A percentile compares a stretch with the other conserved stretches of the same genome.
phyloP scores from a whole-genome alignment of 257 asterid species.

The Gardenia jasminoides region DNA sequence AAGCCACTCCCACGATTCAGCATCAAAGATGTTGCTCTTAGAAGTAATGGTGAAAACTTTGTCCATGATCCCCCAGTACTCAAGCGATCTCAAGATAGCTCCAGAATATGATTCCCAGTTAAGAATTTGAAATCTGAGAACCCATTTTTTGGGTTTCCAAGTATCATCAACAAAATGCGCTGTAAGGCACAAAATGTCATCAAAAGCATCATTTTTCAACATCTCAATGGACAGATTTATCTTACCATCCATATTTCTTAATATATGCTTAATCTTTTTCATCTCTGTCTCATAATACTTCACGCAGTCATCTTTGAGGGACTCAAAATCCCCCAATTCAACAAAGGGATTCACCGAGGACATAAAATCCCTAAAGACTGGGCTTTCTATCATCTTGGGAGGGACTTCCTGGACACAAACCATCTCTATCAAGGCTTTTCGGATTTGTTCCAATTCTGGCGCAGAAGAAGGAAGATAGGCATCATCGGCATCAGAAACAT shows the following conservation, averaged over 20 bases:
- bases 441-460: too few relatives aligned
- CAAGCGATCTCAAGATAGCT: background rate
- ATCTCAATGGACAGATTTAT: constrained; percentile 18
- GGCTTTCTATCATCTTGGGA: too few relatives aligned
- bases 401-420: too few relatives aligned
- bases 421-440: too few relatives aligned
- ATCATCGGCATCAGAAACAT: too few relatives aligned
- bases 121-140: background rate
- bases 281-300: constrained; percentile 14
- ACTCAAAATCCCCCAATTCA: too few relatives aligned
- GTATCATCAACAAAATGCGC: constrained; percentile 24
- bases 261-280: background rate
- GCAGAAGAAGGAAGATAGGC: too few relatives aligned
- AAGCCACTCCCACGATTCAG: background rate
- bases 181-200: constrained; percentile 9
- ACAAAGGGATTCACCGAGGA: too few relatives aligned
- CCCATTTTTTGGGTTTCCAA: constrained; percentile 22
- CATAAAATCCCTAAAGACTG: too few relatives aligned
- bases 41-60: background rate
- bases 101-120: too few relatives aligned
- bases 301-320: constrained; percentile 11
- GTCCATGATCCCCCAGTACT: background rate
- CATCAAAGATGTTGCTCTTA: background rate
- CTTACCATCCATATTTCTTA: constrained; percentile 12
- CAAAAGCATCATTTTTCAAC: background rate